phyloP scores from a whole-genome alignment of 768 basidiomycete genomes.

The Panellus pusillus region DNA sequence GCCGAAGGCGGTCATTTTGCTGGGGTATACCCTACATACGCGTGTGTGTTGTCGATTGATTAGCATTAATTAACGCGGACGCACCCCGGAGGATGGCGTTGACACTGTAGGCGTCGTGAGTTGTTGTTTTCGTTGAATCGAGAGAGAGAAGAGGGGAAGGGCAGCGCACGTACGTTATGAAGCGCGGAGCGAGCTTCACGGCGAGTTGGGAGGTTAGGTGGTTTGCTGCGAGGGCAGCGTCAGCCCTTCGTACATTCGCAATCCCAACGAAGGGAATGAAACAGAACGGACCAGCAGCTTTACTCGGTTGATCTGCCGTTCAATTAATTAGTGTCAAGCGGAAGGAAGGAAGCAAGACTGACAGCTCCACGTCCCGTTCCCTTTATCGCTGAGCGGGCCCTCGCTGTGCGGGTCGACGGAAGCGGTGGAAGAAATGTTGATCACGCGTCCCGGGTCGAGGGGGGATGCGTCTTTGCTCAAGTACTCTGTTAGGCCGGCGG shows the following conservation, averaged over 20 bases:
- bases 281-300: constrained; percentile 64
- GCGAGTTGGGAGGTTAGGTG: constrained; percentile 77
- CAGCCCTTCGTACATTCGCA: no score
- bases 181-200: constrained; percentile 54
- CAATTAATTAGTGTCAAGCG: neutral
- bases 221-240: constrained; percentile 48
- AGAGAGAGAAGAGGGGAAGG: neutral
- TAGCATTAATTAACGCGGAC: constrained; percentile 15
- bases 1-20: constrained; percentile 81
- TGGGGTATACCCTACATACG: constrained; percentile 62
- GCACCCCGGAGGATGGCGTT: constrained; percentile 83
- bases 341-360: constrained; percentile 31
- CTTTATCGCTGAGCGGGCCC: constrained; percentile 48
- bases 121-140: neutral
- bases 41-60: neutral
- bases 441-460: constrained; percentile 68
- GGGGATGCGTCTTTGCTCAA: constrained; percentile 65
- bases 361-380: constrained; percentile 81
- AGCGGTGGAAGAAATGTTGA: constrained; percentile 79
- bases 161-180: constrained; percentile 59
- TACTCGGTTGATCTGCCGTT: constrained; percentile 69
- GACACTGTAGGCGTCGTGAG: constrained; percentile 44
- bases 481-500: constrained; percentile 51
- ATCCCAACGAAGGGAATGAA: neutral
- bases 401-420: constrained; percentile 55